phyloP scores from a whole-genome alignment of 2,329 filamentous ascomycete species.

The Metarhizium guizhouense region DNA sequence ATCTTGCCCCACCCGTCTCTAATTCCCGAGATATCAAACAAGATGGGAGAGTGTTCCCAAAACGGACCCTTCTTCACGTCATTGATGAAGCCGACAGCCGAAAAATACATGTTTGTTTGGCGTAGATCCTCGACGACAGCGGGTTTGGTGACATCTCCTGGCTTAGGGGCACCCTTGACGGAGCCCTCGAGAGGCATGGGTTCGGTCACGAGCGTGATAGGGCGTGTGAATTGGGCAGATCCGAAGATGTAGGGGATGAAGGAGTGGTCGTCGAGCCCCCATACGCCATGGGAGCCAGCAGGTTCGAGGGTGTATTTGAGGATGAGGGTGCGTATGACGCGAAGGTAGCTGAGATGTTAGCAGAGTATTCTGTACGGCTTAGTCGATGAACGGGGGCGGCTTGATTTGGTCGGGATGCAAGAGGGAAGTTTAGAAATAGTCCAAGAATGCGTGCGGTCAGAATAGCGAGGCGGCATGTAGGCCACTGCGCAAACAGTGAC shows the following conservation, averaged over 20 bases:
- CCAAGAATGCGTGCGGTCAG: too few relatives aligned
- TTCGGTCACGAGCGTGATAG: conserved; percentile 51
- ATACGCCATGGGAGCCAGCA: conserved; percentile 92
- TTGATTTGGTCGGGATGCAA: not conserved
- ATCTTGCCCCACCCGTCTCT: conserved; percentile 96
- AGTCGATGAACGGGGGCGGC: not conserved
- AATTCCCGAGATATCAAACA: conserved; percentile 91
- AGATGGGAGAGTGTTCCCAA: conserved; percentile 91
- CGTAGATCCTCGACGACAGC: conserved; percentile 58
- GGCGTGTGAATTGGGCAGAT: conserved; percentile 77
- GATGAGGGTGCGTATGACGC: conserved; percentile 73
- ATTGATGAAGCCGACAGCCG: conserved; percentile 92
- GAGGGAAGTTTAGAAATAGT: too few relatives aligned
- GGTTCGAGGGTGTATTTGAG: conserved; percentile 88
- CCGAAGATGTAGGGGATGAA: conserved; percentile 94
- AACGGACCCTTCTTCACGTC: conserved; percentile 95
- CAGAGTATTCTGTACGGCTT: not conserved
- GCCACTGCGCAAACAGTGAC: too few relatives aligned
- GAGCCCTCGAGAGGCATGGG: conserved; percentile 73
- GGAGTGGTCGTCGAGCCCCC: conserved; percentile 96
- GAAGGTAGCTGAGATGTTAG: conserved; percentile 53
- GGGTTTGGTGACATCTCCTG: conserved; percentile 57
- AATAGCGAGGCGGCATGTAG: too few relatives aligned
- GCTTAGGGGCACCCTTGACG: conserved; percentile 59
- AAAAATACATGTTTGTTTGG: conserved; percentile 78